Base-by-base conservation (phyloP, 768 basidiomycete species). In the Coprinopsis strossmayeri region DNA sequence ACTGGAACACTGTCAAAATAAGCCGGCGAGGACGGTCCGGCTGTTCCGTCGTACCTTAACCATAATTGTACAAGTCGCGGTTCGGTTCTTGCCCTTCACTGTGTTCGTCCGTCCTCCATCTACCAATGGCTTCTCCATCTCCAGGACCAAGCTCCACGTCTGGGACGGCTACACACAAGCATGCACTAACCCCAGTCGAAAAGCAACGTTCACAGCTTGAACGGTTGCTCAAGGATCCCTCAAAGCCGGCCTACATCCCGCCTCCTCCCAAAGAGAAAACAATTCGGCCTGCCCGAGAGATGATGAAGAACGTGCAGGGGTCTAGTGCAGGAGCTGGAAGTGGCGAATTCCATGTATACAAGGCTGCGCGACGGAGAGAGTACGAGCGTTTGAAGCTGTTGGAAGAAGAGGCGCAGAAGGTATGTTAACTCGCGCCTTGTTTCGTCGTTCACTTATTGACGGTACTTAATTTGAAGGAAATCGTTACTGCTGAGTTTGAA, bases 291-390 rank as follows among this genome's bases (percentile, higher is more conserved):
- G 74, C 94, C 7, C 75, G 90, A 42, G 96, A 92, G 64, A 92
- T 92, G 90, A 97, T 99, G 90, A 97, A 96, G 77, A 98, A 98
- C 58, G 95, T 99, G 5, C 94, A 97, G 65, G 96, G 96, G 0
- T 94, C 91, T 13, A 91, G 90, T 64, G 93, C 96, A 5, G 96
- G 95, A 38, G 96, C 96, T 15, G 96, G 96, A 44, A 91, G 89
- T 49, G 95, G 95, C 35, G 94, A 95, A 66, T 97, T 98, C 61
- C 96, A 99, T 62, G 96, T 99, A 0, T 99, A 98, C 72, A 98
- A 98, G 62, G 94, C 95, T 15, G 83, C 85, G 55, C 71, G 96
- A 53, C 76, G 95, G 61, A 76, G 95, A 59, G 96, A 99, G 69
- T 98, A 97, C 58, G 96, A 99, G 66, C 72, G 96, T 49, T 62